Conservation (phyloP, 768 basidiomycete species). For the Inosperma sp. region DNA sequence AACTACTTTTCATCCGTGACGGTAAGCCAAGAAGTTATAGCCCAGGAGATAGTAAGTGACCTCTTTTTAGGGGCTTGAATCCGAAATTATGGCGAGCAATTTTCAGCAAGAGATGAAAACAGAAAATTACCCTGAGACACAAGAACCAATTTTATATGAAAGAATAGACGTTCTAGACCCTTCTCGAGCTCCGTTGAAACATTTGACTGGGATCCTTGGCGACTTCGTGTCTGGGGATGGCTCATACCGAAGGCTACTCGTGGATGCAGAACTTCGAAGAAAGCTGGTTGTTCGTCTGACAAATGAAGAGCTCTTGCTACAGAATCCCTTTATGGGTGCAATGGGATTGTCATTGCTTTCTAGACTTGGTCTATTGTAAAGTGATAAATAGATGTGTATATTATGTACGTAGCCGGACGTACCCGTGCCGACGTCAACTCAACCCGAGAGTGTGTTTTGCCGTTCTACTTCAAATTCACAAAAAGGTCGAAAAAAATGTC, state of each 20-base stretch:
- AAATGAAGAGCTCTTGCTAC: constrained; percentile 29
- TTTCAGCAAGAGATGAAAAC: no score
- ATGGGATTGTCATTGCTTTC: constrained; percentile 44
- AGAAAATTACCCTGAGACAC: no score
- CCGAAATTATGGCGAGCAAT: no score
- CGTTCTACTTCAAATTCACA: constrained; percentile 8
- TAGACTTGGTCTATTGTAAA: constrained; percentile 28
- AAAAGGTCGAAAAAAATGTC: constrained; percentile 29
- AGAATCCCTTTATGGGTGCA: constrained; percentile 44
- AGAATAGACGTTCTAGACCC: constrained; percentile 23
- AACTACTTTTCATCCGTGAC: no score
- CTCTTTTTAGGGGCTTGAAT: no score
- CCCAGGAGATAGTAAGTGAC: no score
- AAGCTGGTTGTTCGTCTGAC: constrained; percentile 30
- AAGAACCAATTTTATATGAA: no score
- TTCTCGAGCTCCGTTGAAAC: constrained; percentile 29
- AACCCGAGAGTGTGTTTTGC: constrained; percentile 10
- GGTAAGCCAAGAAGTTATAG: no score
- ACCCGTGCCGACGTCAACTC: constrained; percentile 29
- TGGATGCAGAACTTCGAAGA: constrained; percentile 15
- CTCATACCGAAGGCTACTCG: constrained; percentile 16
- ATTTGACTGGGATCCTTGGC: constrained; percentile 31
- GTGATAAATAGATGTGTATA: constrained; percentile 16
- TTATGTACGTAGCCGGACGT: constrained; percentile 29
- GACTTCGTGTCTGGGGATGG: constrained; percentile 24